Percentiles rank a stretch among this genome's conserved stretches.
Evolutionary conservation across 2,329 filamentous ascomycete genomes (phyloP).

Genomic region (Pseudocercospora fijiensis): DNA sequence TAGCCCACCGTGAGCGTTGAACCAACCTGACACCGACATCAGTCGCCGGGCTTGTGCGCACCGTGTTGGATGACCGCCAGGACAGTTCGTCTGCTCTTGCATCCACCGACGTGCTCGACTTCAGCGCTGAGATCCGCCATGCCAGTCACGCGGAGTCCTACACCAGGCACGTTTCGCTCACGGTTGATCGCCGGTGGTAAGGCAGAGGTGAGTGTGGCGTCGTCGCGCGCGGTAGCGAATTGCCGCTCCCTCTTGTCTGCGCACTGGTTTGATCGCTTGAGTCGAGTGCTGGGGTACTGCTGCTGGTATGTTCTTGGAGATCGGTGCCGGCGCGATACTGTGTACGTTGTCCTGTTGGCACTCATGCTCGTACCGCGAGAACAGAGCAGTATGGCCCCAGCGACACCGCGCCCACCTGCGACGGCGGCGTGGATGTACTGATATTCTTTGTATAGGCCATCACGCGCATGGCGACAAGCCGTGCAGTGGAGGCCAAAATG

Average conservation of each 20-base stretch:
- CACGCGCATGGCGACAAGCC: neutral
- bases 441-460: neutral
- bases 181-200: neutral
- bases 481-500: neutral
- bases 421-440: neutral
- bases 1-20: neutral
- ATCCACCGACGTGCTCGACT: constrained; percentile 1
- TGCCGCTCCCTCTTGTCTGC: neutral
- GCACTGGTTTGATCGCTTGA: neutral
- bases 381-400: neutral
- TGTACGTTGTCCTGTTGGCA: neutral
- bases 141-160: neutral
- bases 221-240: neutral
- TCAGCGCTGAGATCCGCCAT: neutral
- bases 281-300: neutral
- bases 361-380: neutral
- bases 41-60: neutral
- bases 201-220: neutral
- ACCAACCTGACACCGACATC: neutral
- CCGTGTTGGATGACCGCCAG: neutral
- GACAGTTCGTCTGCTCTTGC: neutral
- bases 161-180: neutral
- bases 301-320: neutral
- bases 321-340: neutral
- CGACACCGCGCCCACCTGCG: neutral